Conservation (phyloP, 169 alveolate species). For the Plasmodium cynomolgi region DNA sequence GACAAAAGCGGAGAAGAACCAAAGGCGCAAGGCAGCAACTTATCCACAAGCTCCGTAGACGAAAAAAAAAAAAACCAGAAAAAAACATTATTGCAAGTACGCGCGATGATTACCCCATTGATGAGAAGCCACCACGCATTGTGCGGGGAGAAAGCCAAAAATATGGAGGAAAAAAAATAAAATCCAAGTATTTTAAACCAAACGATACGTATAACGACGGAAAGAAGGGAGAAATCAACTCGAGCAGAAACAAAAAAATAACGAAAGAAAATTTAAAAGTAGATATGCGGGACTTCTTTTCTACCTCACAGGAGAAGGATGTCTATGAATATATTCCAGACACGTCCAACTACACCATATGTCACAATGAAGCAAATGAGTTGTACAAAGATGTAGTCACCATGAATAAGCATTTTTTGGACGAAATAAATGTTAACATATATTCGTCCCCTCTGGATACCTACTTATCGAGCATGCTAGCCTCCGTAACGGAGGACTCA, state of each 20-base stretch:
- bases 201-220: not conserved
- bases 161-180: not conserved
- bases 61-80: not conserved
- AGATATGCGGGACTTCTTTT: conserved; percentile 40
- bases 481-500: not conserved
- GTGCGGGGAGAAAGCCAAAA: conserved; percentile 10
- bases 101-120: not conserved
- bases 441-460: conserved; percentile 72
- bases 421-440: conserved; percentile 59
- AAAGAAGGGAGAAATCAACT: not conserved
- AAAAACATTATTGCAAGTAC: not conserved
- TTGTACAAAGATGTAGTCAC: conserved; percentile 71
- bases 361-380: conserved; percentile 62
- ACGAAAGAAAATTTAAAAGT: conserved; percentile 43
- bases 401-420: conserved; percentile 54
- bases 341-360: conserved; percentile 38
- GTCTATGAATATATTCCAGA: conserved; percentile 71
- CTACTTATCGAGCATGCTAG: conserved; percentile 40
- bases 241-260: conserved; percentile 15
- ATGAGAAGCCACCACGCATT: not conserved
- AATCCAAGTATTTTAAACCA: not conserved
- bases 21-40: not conserved
- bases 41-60: not conserved
- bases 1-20: not conserved
- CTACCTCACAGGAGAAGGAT: conserved; percentile 68